phyloP scores from a whole-genome alignment of 768 basidiomycete species.

The Boletus huronensis region DNA sequence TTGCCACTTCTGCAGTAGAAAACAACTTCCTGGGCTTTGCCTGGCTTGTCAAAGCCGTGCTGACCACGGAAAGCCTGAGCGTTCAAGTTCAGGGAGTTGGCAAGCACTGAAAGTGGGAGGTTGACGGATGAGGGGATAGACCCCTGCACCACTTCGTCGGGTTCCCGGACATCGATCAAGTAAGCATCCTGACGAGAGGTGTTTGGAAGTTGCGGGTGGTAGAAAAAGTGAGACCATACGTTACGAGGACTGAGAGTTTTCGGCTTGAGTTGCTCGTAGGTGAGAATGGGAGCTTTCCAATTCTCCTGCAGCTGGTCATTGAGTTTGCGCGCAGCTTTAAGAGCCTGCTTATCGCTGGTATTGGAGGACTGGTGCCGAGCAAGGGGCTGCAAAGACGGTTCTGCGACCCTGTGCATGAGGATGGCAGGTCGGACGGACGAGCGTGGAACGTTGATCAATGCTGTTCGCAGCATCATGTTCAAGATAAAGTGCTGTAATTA shows the following conservation, averaged over 20 bases:
- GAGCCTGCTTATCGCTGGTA: constrained; percentile 21
- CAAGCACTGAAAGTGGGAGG: constrained; percentile 77
- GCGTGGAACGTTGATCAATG: constrained; percentile 14
- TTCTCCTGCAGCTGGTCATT: constrained; percentile 51
- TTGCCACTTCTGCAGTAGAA: constrained; percentile 92
- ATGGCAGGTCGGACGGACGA: constrained; percentile 7
- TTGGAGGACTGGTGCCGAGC: constrained; percentile 37
- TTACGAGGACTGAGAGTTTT: constrained; percentile 71
- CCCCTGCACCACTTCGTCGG: constrained; percentile 85
- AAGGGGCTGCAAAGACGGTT: constrained; percentile 14
- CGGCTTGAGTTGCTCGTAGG: constrained; percentile 80
- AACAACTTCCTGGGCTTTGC: constrained; percentile 65
- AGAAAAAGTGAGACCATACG: constrained; percentile 33
- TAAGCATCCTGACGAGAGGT: constrained; percentile 52
- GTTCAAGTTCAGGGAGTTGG: constrained; percentile 57
- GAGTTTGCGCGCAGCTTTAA: constrained; percentile 30
- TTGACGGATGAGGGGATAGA: constrained; percentile 92
- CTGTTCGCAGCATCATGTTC: constrained; percentile 30
- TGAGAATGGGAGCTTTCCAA: constrained; percentile 71
- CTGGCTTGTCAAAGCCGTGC: constrained; percentile 75
- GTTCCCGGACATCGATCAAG: constrained; percentile 90
- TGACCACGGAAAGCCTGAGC: constrained; percentile 55
- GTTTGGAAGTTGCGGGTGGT: constrained; percentile 6
- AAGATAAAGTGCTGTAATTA: no score
- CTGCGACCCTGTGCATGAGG: constrained; percentile 1